A percentile compares a stretch with the other conserved stretches of the same genome.
phyloP scores from a whole-genome alignment of 371 early-diverging fungal genomes.

The Mortierella sp. region DNA sequence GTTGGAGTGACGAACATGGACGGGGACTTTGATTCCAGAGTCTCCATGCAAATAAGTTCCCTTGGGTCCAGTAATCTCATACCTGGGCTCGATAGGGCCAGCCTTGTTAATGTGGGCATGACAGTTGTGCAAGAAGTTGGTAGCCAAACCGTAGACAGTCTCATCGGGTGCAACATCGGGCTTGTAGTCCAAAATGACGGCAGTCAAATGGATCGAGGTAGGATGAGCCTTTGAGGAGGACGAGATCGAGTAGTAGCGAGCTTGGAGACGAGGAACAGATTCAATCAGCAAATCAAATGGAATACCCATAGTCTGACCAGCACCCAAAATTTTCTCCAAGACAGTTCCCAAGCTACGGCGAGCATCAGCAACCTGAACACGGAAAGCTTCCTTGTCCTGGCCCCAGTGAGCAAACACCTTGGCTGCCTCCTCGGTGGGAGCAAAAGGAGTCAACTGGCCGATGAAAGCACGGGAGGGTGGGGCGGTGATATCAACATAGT shows the following conservation, averaged over 20 bases:
- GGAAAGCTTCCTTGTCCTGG: slow-evolving; percentile 81
- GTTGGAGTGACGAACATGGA: slow-evolving; percentile 88
- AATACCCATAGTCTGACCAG: slow-evolving; percentile 60
- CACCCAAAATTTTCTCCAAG: slow-evolving; percentile 62
- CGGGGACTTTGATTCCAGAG: slow-evolving; percentile 70
- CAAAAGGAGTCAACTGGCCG: slow-evolving; percentile 68
- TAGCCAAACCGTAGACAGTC: slow-evolving; percentile 80
- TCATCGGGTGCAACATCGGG: slow-evolving; percentile 63
- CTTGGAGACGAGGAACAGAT: slow-evolving; percentile 82
- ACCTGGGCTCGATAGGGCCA: slow-evolving; percentile 57
- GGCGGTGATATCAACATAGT: slow-evolving; percentile 91
- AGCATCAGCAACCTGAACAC: slow-evolving; percentile 67
- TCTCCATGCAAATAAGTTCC: slow-evolving; percentile 52
- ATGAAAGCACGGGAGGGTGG: slow-evolving; percentile 76
- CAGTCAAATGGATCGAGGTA: slow-evolving; percentile 83
- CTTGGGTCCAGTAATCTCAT: slow-evolving; percentile 67
- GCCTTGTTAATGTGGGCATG: slow-evolving; percentile 56
- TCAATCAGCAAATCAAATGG: slow-evolving; percentile 85
- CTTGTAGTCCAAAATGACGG: slow-evolving; percentile 87
- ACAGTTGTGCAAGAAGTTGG: slow-evolving; percentile 75
- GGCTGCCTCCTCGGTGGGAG: slow-evolving; percentile 67
- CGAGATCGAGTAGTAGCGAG: slow-evolving; percentile 96
- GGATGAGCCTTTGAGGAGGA: slow-evolving; percentile 83
- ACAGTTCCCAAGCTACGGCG: slow-evolving; percentile 79
- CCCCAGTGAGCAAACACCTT: slow-evolving; percentile 68